phyloP scores from a whole-genome alignment of 108 stramenopile genomes.

The Stephanodiscus triporus region DNA sequence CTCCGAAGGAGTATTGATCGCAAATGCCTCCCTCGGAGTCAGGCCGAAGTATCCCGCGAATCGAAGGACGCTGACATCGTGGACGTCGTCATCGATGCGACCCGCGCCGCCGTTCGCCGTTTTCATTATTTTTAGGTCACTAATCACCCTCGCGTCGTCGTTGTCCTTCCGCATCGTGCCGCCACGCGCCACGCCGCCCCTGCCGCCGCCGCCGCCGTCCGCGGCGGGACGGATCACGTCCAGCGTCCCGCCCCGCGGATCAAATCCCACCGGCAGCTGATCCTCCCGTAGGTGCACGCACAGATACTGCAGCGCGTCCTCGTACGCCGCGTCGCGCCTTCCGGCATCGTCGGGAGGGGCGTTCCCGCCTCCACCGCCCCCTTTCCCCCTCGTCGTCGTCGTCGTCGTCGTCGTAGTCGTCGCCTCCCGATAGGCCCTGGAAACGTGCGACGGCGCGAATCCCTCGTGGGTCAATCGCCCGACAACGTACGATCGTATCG shows the following conservation, averaged over 20 bases:
- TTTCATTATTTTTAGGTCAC: too few species aligned
- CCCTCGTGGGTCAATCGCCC: constrained; percentile 77
- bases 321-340: constrained; percentile 64
- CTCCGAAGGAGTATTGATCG: constrained; percentile 19
- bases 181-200: neutral
- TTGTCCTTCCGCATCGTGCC: neutral
- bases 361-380: constrained; percentile 1
- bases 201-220: constrained; percentile 11
- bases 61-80: constrained; percentile 11
- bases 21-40: constrained; percentile 48
- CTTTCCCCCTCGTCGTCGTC: neutral
- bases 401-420: neutral
- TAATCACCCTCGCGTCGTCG: constrained; percentile 3
- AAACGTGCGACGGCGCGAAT: constrained; percentile 67
- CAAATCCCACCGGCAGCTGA: constrained; percentile 84
- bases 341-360: constrained; percentile 42
- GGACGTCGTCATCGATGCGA: neutral
- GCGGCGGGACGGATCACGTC: constrained; percentile 58
- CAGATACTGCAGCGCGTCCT: constrained; percentile 83
- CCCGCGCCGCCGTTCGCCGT: too few species aligned
- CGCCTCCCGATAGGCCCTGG: constrained; percentile 49
- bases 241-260: constrained; percentile 75
- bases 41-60: constrained; percentile 58
- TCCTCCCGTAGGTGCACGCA: constrained; percentile 80
- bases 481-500: constrained; percentile 60